A percentile compares a stretch with the other conserved stretches of the same genome.
These are phyloP conservation scores for Didymella arachidicola DNA, from an alignment of 2,329 filamentous ascomycete genomes.

Conservation along the genomic window DNA sequence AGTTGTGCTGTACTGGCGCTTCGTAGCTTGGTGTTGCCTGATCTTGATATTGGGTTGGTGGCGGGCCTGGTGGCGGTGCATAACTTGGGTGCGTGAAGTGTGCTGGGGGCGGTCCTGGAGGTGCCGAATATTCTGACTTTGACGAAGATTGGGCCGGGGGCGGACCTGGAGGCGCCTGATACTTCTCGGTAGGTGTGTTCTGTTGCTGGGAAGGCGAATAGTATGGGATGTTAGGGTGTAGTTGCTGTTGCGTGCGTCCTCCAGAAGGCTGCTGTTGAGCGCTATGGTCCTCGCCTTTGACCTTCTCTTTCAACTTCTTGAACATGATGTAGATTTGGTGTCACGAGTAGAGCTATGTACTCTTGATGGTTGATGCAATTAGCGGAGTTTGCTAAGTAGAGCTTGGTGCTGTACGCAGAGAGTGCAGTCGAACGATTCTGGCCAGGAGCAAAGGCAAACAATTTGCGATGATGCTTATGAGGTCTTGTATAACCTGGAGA, in stretches of 20 bases:
- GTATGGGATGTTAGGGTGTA: conserved; percentile 38
- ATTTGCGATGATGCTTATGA: neutral
- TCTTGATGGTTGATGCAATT: neutral
- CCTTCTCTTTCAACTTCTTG: conserved; percentile 47
- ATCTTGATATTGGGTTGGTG: conserved; percentile 37
- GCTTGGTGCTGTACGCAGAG: neutral
- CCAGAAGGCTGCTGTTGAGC: conserved; percentile 12
- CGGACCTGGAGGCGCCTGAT: conserved; percentile 41
- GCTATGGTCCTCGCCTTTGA: conserved; percentile 38
- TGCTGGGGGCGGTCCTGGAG: conserved; percentile 30
- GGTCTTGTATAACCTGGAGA: neutral
- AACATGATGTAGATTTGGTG: conserved; percentile 36
- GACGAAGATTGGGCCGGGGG: conserved; percentile 37
- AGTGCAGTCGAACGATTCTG: neutral
- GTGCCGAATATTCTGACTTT: conserved; percentile 26
- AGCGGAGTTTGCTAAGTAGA: neutral
- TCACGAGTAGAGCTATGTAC: neutral
- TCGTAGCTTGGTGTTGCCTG: conserved; percentile 48
- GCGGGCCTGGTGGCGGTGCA: conserved; percentile 41
- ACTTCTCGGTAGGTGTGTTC: conserved; percentile 32
- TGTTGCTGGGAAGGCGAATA: conserved; percentile 27
- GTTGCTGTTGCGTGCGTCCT: conserved; percentile 33
- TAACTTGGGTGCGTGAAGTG: conserved; percentile 24
- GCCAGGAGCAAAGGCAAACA: neutral
- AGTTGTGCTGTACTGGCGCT: conserved; percentile 71